Base-by-base conservation (phyloP, 805 yeast genomes). In the Candida awuae region DNA sequence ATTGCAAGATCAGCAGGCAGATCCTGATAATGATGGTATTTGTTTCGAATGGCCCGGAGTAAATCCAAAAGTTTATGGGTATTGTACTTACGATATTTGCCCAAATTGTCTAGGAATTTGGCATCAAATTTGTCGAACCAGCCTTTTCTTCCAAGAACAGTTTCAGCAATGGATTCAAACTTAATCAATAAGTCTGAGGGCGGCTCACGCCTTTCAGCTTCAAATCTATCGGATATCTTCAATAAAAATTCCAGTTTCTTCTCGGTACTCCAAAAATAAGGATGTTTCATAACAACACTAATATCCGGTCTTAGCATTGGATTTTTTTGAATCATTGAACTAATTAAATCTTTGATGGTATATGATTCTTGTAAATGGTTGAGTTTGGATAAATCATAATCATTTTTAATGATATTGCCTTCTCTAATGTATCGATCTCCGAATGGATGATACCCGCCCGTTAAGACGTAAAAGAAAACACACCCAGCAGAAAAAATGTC, bases 401-500 rank as follows among this genome's bases (percentile, higher is more conserved):
- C 68, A 14, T 81, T 83, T 48, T 74, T 78, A 43, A 86, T 75
- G 14, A 92, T 87, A 53, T 92, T 88, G 10, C 84, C 92, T 53
- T 92, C 97, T 39, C 98, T 70, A 51, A 80, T 57, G 52, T 85
- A 86, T 34, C 85, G 67, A 52, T 84, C 92, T n/a, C 99, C 99
- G 65, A 84, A 92, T 5, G 99, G 98, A 66, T 92, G 99, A 8
- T 60, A 55, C 0, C 98, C 97, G 13, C 74, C 75, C 0, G 95
- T 71, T 27, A 92, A 61, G 29, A 88, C 81, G 53, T 87, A 92
- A 56, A 74, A 90, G 54, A 85, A 92, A 1, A 92, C 88, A 62
- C 98, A 92, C 0, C 99, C 99, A 44, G 90, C 65, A 0, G 97
- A 84, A 55, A 92, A 92, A 4, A 92, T 83, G 59, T 92, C 99